Conservation (phyloP, 768 basidiomycete species). For the Rhodotorula taiwanensis region DNA sequence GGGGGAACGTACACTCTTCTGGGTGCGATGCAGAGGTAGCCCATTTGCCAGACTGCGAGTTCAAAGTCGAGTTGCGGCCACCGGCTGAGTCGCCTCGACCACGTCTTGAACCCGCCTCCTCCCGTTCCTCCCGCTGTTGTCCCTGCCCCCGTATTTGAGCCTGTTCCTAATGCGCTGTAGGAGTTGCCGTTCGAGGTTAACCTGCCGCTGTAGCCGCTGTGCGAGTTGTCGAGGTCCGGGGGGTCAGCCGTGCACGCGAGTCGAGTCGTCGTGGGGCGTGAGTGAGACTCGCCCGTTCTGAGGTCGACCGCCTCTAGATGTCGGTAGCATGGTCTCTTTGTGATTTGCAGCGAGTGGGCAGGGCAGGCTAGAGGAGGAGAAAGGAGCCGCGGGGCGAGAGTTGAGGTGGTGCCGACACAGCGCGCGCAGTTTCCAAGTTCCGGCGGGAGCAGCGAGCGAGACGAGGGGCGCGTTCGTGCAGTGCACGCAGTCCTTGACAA, state of each 20-base stretch:
- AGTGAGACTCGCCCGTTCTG: too few species aligned
- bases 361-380: background rate
- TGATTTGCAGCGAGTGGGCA: background rate
- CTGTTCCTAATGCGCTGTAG: too few species aligned
- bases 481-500: too few species aligned
- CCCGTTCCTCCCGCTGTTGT: too few species aligned
- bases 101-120: constrained; percentile 23
- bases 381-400: background rate
- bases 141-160: too few species aligned
- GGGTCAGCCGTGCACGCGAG: too few species aligned
- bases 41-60: constrained; percentile 89
- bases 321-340: background rate
- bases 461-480: too few species aligned
- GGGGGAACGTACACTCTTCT: constrained; percentile 63
- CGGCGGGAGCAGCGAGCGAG: background rate
- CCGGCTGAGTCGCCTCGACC: constrained; percentile 15
- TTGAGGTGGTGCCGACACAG: too few species aligned
- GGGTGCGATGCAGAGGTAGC: constrained; percentile 85
- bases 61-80: constrained; percentile 63
- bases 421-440: background rate
- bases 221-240: too few species aligned
- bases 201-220: too few species aligned
- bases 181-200: too few species aligned
- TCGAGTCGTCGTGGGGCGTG: too few species aligned
- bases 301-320: background rate